phyloP scores from a whole-genome alignment of 345 rosid species.

The Carallia pectinifolia region DNA sequence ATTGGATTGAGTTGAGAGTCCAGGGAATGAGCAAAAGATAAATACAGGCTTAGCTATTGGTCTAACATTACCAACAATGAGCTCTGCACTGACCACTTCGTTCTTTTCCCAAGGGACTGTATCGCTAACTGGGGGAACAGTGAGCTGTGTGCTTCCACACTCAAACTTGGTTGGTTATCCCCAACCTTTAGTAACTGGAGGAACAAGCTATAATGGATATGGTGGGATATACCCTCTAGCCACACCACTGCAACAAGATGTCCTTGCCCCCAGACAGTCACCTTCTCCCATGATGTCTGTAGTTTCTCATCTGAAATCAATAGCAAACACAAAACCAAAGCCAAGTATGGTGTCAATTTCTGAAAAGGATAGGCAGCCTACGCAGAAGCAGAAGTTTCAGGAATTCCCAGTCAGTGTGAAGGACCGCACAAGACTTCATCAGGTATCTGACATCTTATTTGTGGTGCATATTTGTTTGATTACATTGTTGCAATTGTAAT shows the following conservation, averaged over 20 bases:
- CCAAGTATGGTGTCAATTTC: conserved; percentile 30
- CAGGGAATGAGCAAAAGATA: conserved; percentile 34
- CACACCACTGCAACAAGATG: conserved; percentile 92
- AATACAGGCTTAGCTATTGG: conserved; percentile 39
- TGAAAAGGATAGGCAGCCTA: conserved; percentile 51
- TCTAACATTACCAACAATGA: conserved; percentile 34
- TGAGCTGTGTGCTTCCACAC: conserved; percentile 36
- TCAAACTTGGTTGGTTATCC: conserved; percentile 43
- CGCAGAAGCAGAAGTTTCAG: conserved; percentile 79
- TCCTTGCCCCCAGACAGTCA: conserved; percentile 74
- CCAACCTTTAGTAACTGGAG: conserved; percentile 49
- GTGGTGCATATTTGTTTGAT: too few species aligned
- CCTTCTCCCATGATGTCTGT: conserved; percentile 47
- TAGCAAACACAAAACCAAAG: conserved; percentile 27
- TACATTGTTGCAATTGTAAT: too few species aligned
- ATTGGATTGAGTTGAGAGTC: conserved; percentile 42
- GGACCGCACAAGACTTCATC: conserved; percentile 43
- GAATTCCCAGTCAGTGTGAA: conserved; percentile 57
- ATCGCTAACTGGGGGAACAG: conserved; percentile 34
- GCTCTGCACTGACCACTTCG: conserved; percentile 33
- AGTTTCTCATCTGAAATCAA: conserved; percentile 36
- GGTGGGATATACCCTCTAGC: conserved; percentile 89
- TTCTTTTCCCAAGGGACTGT: conserved; percentile 39
- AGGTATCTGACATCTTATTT: conserved; percentile 42
- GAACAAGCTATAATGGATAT: conserved; percentile 86